phyloP scores from a whole-genome alignment of 2,329 filamentous ascomycete species.

The Penicillium occitanis region DNA sequence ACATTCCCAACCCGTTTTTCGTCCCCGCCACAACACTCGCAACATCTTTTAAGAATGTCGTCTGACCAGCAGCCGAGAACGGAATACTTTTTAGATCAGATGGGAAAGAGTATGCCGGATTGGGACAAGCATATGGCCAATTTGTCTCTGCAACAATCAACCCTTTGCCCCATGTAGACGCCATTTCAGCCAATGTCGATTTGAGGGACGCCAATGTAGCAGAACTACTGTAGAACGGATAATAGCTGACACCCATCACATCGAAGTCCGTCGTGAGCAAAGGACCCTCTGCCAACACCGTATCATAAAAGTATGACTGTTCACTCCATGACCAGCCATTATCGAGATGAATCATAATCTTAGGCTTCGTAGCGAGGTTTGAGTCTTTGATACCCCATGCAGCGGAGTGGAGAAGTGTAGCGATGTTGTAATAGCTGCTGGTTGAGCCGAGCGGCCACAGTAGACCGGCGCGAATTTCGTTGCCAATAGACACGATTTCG shows the following conservation, averaged over 20 bases:
- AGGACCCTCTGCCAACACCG: constrained; percentile 54
- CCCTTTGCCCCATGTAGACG: constrained; percentile 62
- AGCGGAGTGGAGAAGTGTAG: constrained; percentile 63
- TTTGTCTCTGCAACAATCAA: constrained; percentile 69
- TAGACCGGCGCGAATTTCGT: constrained; percentile 68
- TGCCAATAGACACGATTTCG: constrained; percentile 68
- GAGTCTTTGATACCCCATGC: constrained; percentile 65
- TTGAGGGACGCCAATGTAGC: constrained; percentile 61
- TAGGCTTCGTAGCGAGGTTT: constrained; percentile 55
- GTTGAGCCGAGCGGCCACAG: constrained; percentile 65
- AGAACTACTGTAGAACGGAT: constrained; percentile 65
- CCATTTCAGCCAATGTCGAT: constrained; percentile 59
- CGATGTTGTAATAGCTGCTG: constrained; percentile 59
- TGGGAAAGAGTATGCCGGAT: constrained; percentile 60
- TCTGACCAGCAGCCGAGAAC: constrained; percentile 63
- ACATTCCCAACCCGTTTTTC: constrained; percentile 59
- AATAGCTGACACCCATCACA: constrained; percentile 70
- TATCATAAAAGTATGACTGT: constrained; percentile 66
- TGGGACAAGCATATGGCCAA: constrained; percentile 66
- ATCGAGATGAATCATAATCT: constrained; percentile 73
- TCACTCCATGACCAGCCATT: constrained; percentile 71
- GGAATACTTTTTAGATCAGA: constrained; percentile 60
- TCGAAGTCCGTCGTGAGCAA: constrained; percentile 61
- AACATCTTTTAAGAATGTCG: constrained; percentile 60
- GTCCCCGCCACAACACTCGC: constrained; percentile 57